Base-by-base conservation (phyloP, 495 filamentous ascomycete species). In the Aspergillus homomorphus region DNA sequence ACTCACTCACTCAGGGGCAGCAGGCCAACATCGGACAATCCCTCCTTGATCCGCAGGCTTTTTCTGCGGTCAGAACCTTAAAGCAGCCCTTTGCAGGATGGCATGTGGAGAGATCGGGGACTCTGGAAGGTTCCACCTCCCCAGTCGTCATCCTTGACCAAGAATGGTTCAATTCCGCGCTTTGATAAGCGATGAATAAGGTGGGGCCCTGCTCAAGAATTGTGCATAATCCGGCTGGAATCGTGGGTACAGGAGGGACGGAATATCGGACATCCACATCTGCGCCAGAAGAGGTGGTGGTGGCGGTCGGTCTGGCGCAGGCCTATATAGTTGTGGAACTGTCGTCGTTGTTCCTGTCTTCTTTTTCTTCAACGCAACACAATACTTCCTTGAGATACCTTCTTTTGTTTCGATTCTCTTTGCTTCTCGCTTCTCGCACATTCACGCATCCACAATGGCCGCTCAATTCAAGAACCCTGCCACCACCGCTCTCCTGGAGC, bases 401-500 rank as follows among this genome's bases (percentile, higher is more conserved):
- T 38, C 33, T 12, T 38, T 38, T 12, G 10, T 10, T 38, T 38
- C 26, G 33, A 2, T 38, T 38, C 33, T 38, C 10, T 38, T 38
- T 12, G 15, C 4, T 14, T 14, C 33, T 38, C 33, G 2, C 33
- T 38, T 12, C 33, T 28, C 33, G 15, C 33, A 38, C 33, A 38
- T 2, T 28, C 33, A 5, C 33, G 15, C 12, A 3, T 3, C 33
- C 33, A 38, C 33, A 7, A 38, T 38, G 33, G 2, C 33, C 12
- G 10, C 15, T 12, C 4, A 38, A 12, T 74, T 72, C 66, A 74
- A 71, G 58, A 77, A 76, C 72, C 60, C 72, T 22, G 68, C 70
- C 46, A 75, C 76, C 19, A 62, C 69, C 58, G 58, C 72, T 58
- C 76, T 79, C 59, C 59, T 77, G 18, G 64, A 72, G 57, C 55